Base-by-base conservation (phyloP, 306 rosid genomes). In the Cajanus cajan region DNA sequence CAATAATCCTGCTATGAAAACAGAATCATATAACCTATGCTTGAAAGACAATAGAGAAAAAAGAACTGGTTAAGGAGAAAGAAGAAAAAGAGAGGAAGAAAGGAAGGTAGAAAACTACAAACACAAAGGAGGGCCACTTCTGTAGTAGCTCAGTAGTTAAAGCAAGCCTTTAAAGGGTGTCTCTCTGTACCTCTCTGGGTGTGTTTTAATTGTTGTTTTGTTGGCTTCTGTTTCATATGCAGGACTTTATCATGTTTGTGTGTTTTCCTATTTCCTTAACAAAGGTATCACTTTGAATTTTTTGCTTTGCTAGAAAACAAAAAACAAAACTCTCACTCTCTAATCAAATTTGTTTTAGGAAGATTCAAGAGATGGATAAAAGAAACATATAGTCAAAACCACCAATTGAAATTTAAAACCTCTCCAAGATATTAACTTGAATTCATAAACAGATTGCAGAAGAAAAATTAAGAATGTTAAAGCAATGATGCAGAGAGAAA, bases 131-230 rank as follows among this genome's bases (percentile, higher is more conserved):
- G 85, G 87, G 77, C 80, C 89, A 86, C 89, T 83, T 76, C 55
- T 80, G 83, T 64, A 83, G 83, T 78, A 78, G 84, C 80, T 80
- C 87, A 86, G 87, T 58, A 65, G 85, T 86, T 83, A 80, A 82
- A 83, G 83, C 82, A 75, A 71, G 87, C 81, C 76, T 76, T 80
- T 1, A 66, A 86, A 66, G 82, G 68, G 55, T 80, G 76, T 83
- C 77, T 66, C 80, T 62, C 40, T 82, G 69, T 78, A 75, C 80
- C 41, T 62, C 82, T 85, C 73, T 78, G 63, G 45, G 52, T 78
- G 58, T 85, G 83, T 73, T 78, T 78, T 69, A n/a, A 78, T 73
- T 85, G 71, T 51, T 44, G 66, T 71, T 71, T 61, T 78, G 88
- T 85, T 81, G 88, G 73, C 85, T 77, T 85, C 50, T 81, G 79